These are phyloP conservation scores for Scheffersomyces titani DNA, from an alignment of 1,139 yeast genomes.

Conservation along the genomic window DNA sequence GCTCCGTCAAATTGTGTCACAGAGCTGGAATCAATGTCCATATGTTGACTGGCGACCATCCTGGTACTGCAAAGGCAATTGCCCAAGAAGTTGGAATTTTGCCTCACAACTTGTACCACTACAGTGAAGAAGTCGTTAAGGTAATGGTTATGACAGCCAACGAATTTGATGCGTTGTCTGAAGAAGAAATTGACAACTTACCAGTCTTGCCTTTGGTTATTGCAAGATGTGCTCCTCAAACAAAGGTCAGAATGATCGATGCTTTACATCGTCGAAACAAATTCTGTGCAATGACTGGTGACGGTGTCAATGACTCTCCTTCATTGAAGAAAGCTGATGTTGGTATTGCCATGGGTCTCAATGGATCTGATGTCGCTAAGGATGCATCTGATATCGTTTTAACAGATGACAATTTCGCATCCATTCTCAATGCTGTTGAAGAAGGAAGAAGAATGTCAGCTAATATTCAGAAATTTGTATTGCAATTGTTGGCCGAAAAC, in stretches of 20 bases:
- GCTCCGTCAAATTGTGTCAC: conserved; percentile 68
- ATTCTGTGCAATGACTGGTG: conserved; percentile 86
- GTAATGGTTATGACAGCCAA: conserved; percentile 77
- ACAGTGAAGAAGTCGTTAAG: conserved; percentile 58
- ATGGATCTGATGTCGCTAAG: conserved; percentile 82
- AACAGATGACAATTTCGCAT: conserved; percentile 76
- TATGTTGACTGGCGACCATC: conserved; percentile 87
- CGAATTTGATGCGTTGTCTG: conserved; percentile 66
- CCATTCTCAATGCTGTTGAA: conserved; percentile 75
- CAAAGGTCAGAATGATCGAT: conserved; percentile 82
- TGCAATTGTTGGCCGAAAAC: conserved; percentile 75
- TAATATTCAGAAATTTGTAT: conserved; percentile 80
- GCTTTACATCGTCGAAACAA: conserved; percentile 73
- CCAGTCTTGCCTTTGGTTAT: conserved; percentile 78
- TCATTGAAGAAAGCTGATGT: conserved; percentile 79
- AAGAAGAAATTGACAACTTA: conserved; percentile 62
- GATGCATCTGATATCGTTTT: conserved; percentile 78
- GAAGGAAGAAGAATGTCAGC: conserved; percentile 84
- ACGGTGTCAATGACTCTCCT: conserved; percentile 86
- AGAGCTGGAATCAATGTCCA: conserved; percentile 79
- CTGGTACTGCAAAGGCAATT: conserved; percentile 79
- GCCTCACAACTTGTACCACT: conserved; percentile 68
- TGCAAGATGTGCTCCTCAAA: conserved; percentile 85
- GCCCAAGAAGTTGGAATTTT: conserved; percentile 85
- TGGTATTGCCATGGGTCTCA: conserved; percentile 86